These are phyloP conservation scores for Penicilliopsis zonata DNA, from an alignment of 495 filamentous ascomycete species.

Conservation along the genomic window DNA sequence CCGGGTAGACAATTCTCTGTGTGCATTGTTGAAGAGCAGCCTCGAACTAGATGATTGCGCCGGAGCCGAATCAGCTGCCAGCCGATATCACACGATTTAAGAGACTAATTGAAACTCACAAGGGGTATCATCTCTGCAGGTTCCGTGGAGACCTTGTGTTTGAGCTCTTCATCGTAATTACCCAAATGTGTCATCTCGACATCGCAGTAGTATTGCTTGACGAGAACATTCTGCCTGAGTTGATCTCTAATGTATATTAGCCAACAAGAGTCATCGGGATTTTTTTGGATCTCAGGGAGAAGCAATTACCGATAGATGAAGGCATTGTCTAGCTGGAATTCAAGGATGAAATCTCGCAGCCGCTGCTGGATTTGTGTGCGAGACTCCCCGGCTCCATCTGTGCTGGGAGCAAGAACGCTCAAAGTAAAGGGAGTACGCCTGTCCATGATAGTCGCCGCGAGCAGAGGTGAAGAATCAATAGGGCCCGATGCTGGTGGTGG, in stretches of 20 bases:
- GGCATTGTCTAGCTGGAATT: slow-evolving; percentile 89
- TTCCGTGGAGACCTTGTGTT: slow-evolving; percentile 80
- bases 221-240: slow-evolving; percentile 86
- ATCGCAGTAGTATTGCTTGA: slow-evolving; percentile 94
- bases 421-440: slow-evolving; percentile 73
- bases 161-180: slow-evolving; percentile 92
- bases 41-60: slow-evolving; percentile 68
- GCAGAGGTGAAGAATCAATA: slow-evolving; percentile 8
- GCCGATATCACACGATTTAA: neutral
- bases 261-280: neutral
- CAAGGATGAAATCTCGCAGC: slow-evolving; percentile 71
- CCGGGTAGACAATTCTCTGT: slow-evolving; percentile 75
- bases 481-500: slow-evolving; percentile 3
- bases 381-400: slow-evolving; percentile 49
- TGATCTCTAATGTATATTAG: slow-evolving; percentile 58
- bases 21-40: slow-evolving; percentile 80
- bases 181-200: slow-evolving; percentile 94
- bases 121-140: slow-evolving; percentile 88
- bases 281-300: neutral
- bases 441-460: slow-evolving; percentile 53
- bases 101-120: slow-evolving; percentile 33
- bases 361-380: slow-evolving; percentile 41
- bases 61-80: too few relatives aligned
- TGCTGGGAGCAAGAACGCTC: slow-evolving; percentile 60
- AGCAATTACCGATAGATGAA: slow-evolving; percentile 77